Base-by-base conservation (phyloP, 805 yeast genomes). In the Yueomyces sinensis region DNA sequence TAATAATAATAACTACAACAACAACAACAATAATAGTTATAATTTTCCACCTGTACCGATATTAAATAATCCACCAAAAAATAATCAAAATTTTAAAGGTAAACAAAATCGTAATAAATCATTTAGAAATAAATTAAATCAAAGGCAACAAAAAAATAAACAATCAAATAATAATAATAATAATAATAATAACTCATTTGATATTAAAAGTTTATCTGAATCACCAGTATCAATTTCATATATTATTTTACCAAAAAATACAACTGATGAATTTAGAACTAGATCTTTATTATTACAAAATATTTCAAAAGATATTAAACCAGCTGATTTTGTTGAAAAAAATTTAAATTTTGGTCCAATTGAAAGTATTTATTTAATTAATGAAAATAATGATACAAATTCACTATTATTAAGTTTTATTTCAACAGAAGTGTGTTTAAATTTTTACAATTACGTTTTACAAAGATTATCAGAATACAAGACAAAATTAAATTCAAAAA, bases 261-360 rank as follows among this genome's bases (percentile, higher is more conserved):
- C 47, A 30, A 22, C 24, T 22, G 59, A 54, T 38, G 50, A 42
- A n/a, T 53, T 38, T 30, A 44, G 55, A 31, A 54, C 58, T 17
- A 43, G 58, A 24, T 54, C 59, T 7, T 29, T 54, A 29, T 41
- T 53, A 14, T 45, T 54, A 25, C 47, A 49, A 31, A 52, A 54
- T 29, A 41, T 54, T 14, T 41, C 42, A 35, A 34, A 39, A 18
- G 39, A 47, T 5, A 38, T 50, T 5, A 38, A 39, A 24, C 23
- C 52, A 5, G 47, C 48, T 30, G 36, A 41, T 13, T 51, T 54
- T 36, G 41, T 47, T 13, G 34, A 73, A 30, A 64, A 70, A 31
- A 52, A 58, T 23, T 61, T 76, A 9, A 70, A 69, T 30, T 63
- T 50, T 47, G 82, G 81, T 3, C 80, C 82, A 1, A 63, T 78